These are phyloP conservation scores for Backusella mclennaniae DNA, from an alignment of 192 early-diverging fungal genomes.

Conservation along the genomic window DNA sequence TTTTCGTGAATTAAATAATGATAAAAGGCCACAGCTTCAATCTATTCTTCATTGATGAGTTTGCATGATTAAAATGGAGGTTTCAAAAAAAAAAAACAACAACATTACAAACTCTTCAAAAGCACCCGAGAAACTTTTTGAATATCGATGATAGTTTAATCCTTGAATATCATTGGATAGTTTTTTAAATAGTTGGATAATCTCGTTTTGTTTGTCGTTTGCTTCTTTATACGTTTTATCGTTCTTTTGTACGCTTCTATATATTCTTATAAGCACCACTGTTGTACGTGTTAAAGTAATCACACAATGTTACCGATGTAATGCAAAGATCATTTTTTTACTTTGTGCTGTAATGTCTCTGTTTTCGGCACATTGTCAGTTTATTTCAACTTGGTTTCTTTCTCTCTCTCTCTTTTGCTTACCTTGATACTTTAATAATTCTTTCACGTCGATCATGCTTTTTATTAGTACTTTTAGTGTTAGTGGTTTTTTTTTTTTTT, in stretches of 20 bases:
- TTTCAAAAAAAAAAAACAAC: not conserved
- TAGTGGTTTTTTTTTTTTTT: not conserved
- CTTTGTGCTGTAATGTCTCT: conserved; percentile 14
- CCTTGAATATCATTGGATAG: conserved; percentile 10
- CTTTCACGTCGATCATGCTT: conserved; percentile 12
- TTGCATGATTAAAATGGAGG: not conserved
- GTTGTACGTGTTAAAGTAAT: not conserved
- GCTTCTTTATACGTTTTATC: not conserved
- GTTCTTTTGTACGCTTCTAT: not conserved
- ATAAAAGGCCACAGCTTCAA: conserved; percentile 12
- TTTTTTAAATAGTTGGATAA: conserved; percentile 1
- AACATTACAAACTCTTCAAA: conserved; percentile 13
- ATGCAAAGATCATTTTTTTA: conserved; percentile 12
- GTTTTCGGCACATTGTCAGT: not conserved
- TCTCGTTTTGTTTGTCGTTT: conserved; percentile 4
- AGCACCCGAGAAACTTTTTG: conserved; percentile 11
- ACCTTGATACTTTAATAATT: conserved; percentile 17
- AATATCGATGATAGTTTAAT: conserved; percentile 4
- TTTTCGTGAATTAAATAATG: conserved; percentile 4
- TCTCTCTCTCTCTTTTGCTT: not conserved
- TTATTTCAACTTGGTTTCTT: not conserved
- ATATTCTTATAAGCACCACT: not conserved
- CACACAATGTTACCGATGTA: not conserved
- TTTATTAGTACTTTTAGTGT: not conserved
- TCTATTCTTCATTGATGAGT: not conserved